Evolutionary conservation across 2,329 filamentous ascomycete species (phyloP).

Genomic region (Microdochium trichocladiopsis): DNA sequence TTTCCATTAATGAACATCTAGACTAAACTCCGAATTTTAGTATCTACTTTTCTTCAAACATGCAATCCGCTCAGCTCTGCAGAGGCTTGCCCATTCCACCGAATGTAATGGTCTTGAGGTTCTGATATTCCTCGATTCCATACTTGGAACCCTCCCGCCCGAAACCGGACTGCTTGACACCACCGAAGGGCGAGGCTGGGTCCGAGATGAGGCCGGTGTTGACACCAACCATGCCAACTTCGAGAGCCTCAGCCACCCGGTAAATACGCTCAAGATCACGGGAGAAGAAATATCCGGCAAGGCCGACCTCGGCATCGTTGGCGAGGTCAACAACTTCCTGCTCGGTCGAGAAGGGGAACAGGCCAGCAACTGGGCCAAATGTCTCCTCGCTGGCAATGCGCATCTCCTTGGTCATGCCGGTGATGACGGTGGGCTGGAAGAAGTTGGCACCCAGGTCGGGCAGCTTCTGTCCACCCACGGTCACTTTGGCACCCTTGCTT

Average conservation of each 20-base stretch:
- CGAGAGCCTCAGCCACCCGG: conserved; percentile 61
- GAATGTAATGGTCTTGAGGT: conserved; percentile 58
- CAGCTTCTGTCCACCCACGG: conserved; percentile 68
- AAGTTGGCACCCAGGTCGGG: conserved; percentile 76
- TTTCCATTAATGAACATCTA: neutral
- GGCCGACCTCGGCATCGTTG: conserved; percentile 75
- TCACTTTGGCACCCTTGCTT: conserved; percentile 67
- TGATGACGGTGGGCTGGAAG: conserved; percentile 83
- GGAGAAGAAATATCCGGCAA: conserved; percentile 93
- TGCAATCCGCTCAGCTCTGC: conserved; percentile 26
- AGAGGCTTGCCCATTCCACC: conserved; percentile 50
- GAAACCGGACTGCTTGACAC: conserved; percentile 77
- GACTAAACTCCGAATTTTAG: neutral
- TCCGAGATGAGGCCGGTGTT: conserved; percentile 66
- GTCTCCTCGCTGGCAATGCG: conserved; percentile 81
- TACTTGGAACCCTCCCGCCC: conserved; percentile 73
- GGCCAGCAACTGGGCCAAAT: conserved; percentile 85
- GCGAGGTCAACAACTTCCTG: conserved; percentile 80
- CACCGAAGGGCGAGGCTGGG: conserved; percentile 60
- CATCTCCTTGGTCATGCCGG: conserved; percentile 83
- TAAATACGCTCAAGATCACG: conserved; percentile 50
- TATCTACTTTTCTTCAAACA: neutral
- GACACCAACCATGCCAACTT: conserved; percentile 83
- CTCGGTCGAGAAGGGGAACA: conserved; percentile 86
- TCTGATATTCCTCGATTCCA: conserved; percentile 69